Base-by-base conservation (phyloP, 2,329 filamentous ascomycete species). In the Lasiodiplodia sp. region DNA sequence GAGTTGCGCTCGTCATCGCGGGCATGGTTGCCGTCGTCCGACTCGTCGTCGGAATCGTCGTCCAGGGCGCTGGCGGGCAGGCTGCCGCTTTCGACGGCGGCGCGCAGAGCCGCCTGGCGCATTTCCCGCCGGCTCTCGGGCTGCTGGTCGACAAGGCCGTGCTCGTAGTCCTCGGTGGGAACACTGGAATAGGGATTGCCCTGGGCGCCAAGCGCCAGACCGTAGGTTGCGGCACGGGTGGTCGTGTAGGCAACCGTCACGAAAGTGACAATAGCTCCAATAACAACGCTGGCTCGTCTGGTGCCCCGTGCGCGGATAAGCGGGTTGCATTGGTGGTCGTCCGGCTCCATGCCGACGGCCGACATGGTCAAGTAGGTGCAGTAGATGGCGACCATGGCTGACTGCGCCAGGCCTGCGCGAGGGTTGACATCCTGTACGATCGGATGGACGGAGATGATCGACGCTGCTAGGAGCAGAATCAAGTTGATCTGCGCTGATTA, bases 351-450 rank as follows among this genome's bases (percentile, higher is more conserved):
- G 67, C 94, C 97, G 1, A 99, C 96, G 31, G 96, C 96, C 2
- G 94, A 97, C 89, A 99, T 93, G 73, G 96, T 99, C 67, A 99
- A 88, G 78, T 99, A 99, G 53, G 96, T 98, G 87, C 96, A 99
- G 85, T 99, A 99, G 69, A 97, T 88, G 21, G 94, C 93, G 55
- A 99, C 96, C 88, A 98, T 97, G 71, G 96, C 95, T 52, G 94
- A 94, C 79, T 99, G 96, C n/a, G 96, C 96, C 69, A 99, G 86
- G 60, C 96, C 96, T 52, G 96, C 96, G 77, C 95, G 94, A 58
- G 94, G 89, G 80, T 99, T 99, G 78, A 91, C 91, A 76, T 94
- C 93, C 80, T 99, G 96, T 16, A 99, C 89, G 1, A 87, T 88
- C 1, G 96, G 94, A 77, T 98, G 94, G 70, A 99, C 91, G 0